Conservation (phyloP, 805 yeast species). For the Saccharomyces kudriavzevii region DNA sequence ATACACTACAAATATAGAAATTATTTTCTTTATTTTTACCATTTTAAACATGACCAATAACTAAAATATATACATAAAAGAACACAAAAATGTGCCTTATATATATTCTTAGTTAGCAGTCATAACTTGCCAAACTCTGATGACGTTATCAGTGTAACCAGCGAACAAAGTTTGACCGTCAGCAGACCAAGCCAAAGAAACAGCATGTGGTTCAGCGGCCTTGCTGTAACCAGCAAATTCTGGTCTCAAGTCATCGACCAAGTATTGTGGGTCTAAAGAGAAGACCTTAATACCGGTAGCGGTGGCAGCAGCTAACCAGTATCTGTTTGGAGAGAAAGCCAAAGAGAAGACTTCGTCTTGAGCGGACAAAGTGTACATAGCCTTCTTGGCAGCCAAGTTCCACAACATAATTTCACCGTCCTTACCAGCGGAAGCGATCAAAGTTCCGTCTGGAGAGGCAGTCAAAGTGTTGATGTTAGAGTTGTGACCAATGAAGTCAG, state of each 20-base stretch:
- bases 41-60: neutral
- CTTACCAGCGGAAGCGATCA: slow-evolving; percentile 99
- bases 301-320: slow-evolving; percentile 99
- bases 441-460: slow-evolving; percentile 98
- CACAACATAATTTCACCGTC: slow-evolving; percentile 98
- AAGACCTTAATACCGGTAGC: slow-evolving; percentile 95
- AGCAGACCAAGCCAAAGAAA: slow-evolving; percentile 98
- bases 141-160: slow-evolving; percentile 99
- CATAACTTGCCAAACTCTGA: slow-evolving; percentile 99
- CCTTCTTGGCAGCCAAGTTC: slow-evolving; percentile 82
- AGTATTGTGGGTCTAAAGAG: slow-evolving; percentile 89
- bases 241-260: slow-evolving; percentile 96
- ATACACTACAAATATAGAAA: neutral
- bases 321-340: slow-evolving; percentile 99
- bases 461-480: slow-evolving; percentile 96
- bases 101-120: slow-evolving; percentile 39
- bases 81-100: slow-evolving; percentile 1
- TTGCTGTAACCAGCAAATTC: slow-evolving; percentile 82
- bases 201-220: slow-evolving; percentile 96
- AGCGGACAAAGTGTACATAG: slow-evolving; percentile 88
- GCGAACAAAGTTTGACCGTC: slow-evolving; percentile 99
- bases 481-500: slow-evolving; percentile 98
- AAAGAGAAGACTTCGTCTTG: slow-evolving; percentile 96
- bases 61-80: slow-evolving; percentile 3
- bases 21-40: slow-evolving; percentile 6